Base-by-base conservation (phyloP, 2,329 filamentous ascomycete species). In the Immersiporthe knoxdaviesiana region DNA sequence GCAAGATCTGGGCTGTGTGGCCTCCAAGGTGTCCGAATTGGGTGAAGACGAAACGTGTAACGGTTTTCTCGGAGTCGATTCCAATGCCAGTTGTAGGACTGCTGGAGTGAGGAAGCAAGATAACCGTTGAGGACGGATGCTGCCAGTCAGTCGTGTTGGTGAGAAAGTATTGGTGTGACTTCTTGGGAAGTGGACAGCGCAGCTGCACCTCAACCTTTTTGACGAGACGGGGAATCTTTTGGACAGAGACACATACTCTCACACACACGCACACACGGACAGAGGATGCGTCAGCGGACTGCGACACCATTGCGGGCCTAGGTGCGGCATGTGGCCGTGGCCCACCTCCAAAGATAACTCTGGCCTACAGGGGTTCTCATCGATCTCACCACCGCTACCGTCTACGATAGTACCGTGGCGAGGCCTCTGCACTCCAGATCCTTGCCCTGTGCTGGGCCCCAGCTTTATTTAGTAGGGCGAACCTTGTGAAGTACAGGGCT, bases 1-100 rank as follows among this genome's bases (percentile, higher is more conserved):
- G 65, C 68, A 52, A 52, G 68, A 70, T 63, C 68, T 64, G 68
- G 68, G 59, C n/a, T n/a, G 35, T 27, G 37, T 47, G 44, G 18
- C 44, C 44, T 59, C 32, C 30, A 21, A 37, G 27, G 56, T 21
- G 32, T 44, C 37, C 4, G n/a, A n/a, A n/a, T 59, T 32, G 56
- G 32, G 32, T 47, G 18, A 21, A 47, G 8, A n/a, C 21, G 44
- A n/a, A n/a, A 37, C 30, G 32, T 59, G 56, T 59, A 32, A 11
- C 18, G 21, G 32, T 16, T 10, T 37, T 37, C 56, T 37, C 30
- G 56, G 32, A 21, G 11, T 37, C 8, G 18, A n/a, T 37, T 8
- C 18, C 30, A 37, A 37, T 37, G 21, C 18, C 18, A 24, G 10
- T 5, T n/a, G 30, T 6, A 37, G 32, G 56, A n/a, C 54, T 37